Evolutionary conservation across 495 filamentous ascomycete species (phyloP).

Genomic region (Annulohypoxylon bovei): DNA sequence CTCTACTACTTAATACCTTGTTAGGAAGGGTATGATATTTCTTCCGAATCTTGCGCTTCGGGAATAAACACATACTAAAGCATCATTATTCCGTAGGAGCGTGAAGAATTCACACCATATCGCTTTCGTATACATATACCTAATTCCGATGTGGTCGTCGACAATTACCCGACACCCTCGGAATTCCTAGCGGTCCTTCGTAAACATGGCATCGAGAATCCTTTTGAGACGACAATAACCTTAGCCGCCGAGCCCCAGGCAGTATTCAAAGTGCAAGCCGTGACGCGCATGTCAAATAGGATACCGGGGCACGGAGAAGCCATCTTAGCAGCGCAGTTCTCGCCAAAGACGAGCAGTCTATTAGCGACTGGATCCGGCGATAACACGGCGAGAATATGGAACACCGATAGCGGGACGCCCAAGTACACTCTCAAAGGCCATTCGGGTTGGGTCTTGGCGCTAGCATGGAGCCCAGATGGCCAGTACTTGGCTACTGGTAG

Average conservation of each 20-base stretch:
- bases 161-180: conserved; percentile 71
- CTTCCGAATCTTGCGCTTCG: background rate
- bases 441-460: conserved; percentile 89
- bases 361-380: conserved; percentile 94
- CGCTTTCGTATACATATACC: conserved; percentile 78
- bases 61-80: conserved; percentile 15
- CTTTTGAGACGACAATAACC: conserved; percentile 66
- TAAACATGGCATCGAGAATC: conserved; percentile 60
- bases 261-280: conserved; percentile 91
- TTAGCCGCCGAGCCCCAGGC: conserved; percentile 90
- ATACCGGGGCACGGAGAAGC: conserved; percentile 93
- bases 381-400: conserved; percentile 91
- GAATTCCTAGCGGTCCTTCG: conserved; percentile 58
- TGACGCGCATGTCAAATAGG: conserved; percentile 86
- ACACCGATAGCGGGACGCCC: conserved; percentile 94
- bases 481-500: conserved; percentile 86
- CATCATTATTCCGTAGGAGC: conserved; percentile 53
- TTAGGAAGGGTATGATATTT: conserved; percentile 74
- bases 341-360: conserved; percentile 78
- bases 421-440: conserved; percentile 91
- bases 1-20: conserved; percentile 88
- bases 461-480: conserved; percentile 87
- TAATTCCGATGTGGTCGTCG: conserved; percentile 68
- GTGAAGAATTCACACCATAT: conserved; percentile 86
- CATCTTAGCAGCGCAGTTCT: conserved; percentile 90